A percentile compares a stretch with the other conserved stretches of the same genome.
These are phyloP conservation scores for Fusarium staphyleae DNA, from an alignment of 2,329 filamentous ascomycete species.

Conservation along the genomic window DNA sequence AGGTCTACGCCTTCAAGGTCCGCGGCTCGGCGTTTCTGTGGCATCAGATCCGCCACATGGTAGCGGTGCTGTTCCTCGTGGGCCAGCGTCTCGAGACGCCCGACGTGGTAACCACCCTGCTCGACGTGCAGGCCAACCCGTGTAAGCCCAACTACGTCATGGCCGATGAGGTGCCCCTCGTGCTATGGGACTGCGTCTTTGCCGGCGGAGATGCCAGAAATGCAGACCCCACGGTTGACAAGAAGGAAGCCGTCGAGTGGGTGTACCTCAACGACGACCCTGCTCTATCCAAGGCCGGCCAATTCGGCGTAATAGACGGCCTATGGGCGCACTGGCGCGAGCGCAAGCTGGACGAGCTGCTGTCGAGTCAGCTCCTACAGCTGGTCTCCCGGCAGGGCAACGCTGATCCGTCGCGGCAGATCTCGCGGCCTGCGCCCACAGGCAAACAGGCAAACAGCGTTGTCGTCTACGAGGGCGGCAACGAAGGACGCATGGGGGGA, in stretches of 20 bases:
- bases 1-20: conserved; percentile 87
- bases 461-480: conserved; percentile 62
- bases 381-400: conserved; percentile 56
- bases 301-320: conserved; percentile 72
- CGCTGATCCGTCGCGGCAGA: conserved; percentile 12
- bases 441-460: conserved; percentile 38
- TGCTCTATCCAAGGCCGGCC: conserved; percentile 66
- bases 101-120: conserved; percentile 73
- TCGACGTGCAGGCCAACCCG: conserved; percentile 76
- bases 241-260: conserved; percentile 74
- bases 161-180: conserved; percentile 87
- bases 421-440: conserved; percentile 18
- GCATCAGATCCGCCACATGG: conserved; percentile 97
- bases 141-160: conserved; percentile 87
- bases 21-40: conserved; percentile 93
- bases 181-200: conserved; percentile 96
- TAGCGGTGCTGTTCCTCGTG: conserved; percentile 89
- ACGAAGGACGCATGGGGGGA: conserved; percentile 58
- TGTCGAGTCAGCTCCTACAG: conserved; percentile 77
- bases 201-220: conserved; percentile 56
- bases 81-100: conserved; percentile 86
- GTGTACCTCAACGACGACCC: conserved; percentile 75
- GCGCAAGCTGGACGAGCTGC: conserved; percentile 87
- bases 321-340: conserved; percentile 86
- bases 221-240: conserved; percentile 40